Conservation (phyloP, 129 eudicot species). For the Solidago caesia region DNA sequence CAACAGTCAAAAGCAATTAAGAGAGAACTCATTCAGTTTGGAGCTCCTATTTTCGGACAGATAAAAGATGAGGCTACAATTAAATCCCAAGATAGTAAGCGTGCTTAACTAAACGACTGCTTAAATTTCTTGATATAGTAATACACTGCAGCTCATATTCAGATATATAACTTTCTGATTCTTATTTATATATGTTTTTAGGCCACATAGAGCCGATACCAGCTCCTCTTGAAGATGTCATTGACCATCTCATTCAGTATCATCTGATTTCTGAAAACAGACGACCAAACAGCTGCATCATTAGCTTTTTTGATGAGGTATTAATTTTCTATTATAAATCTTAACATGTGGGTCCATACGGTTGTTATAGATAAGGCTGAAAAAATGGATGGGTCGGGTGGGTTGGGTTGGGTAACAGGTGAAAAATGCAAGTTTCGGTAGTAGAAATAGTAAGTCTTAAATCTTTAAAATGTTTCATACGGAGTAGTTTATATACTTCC, state of each 20-base stretch:
- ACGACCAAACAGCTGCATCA: slow-evolving; percentile 93
- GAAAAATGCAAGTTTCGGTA: neutral
- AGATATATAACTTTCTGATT: neutral
- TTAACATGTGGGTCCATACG: neutral
- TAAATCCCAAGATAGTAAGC: slow-evolving; percentile 57
- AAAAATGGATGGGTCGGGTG: neutral
- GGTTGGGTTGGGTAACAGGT: neutral
- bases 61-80: slow-evolving; percentile 61
- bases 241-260: slow-evolving; percentile 79
- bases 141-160: neutral
- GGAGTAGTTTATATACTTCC: neutral
- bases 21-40: slow-evolving; percentile 90
- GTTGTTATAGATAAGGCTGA: too few relatives aligned
- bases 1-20: slow-evolving; percentile 80
- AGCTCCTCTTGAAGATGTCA: slow-evolving; percentile 69
- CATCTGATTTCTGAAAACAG: slow-evolving; percentile 78
- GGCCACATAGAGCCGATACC: slow-evolving; percentile 90
- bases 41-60: slow-evolving; percentile 85
- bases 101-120: neutral
- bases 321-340: neutral
- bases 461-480: neutral
- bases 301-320: slow-evolving; percentile 98
- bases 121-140: neutral
- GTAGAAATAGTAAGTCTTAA: too few relatives aligned
- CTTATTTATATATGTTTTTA: slow-evolving; percentile 24